These are phyloP conservation scores for Saccharomycopsis sp. DNA, from an alignment of 805 yeast species.

Conservation along the genomic window DNA sequence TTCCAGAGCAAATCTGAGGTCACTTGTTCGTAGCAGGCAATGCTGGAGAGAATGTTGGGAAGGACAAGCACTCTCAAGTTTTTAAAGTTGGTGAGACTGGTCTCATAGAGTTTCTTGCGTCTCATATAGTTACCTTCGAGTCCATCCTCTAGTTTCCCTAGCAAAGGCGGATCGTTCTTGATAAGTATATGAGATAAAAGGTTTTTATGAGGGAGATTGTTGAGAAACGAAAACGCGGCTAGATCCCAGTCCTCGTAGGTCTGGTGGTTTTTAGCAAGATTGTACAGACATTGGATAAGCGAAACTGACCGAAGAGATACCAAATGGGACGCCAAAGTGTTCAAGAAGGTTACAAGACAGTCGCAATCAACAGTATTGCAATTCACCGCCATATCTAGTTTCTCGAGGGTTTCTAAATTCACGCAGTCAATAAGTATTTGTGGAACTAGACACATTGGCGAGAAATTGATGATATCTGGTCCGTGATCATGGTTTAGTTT, in stretches of 20 bases:
- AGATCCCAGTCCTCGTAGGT: slow-evolving; percentile 52
- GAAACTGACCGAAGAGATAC: slow-evolving; percentile 25
- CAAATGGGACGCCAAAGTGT: slow-evolving; percentile 32
- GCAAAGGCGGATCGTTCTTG: slow-evolving; percentile 51
- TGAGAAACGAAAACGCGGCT: slow-evolving; percentile 36
- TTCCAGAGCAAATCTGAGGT: slow-evolving; percentile 71
- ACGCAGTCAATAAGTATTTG: slow-evolving; percentile 29
- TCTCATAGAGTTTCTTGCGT: slow-evolving; percentile 45
- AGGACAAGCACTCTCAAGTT: slow-evolving; percentile 41
- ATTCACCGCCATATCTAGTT: slow-evolving; percentile 47
- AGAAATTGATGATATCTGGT: slow-evolving; percentile 34
- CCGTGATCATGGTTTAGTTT: slow-evolving; percentile 43
- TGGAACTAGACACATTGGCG: slow-evolving; percentile 28
- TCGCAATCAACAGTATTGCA: slow-evolving; percentile 42
- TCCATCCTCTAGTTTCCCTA: slow-evolving; percentile 55
- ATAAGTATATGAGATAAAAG: slow-evolving; percentile 35
- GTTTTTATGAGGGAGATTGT: slow-evolving; percentile 29
- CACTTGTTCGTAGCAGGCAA: slow-evolving; percentile 63
- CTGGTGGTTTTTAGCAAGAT: slow-evolving; percentile 34
- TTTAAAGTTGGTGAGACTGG: slow-evolving; percentile 39
- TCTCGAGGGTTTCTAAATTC: slow-evolving; percentile 29
- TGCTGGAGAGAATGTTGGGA: slow-evolving; percentile 53
- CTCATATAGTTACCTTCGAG: slow-evolving; percentile 68
- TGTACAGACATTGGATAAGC: slow-evolving; percentile 27
- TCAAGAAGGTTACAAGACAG: slow-evolving; percentile 40